Evolutionary conservation across 108 stramenopile genomes (phyloP).

Genomic region (Cyclotella sp.): DNA sequence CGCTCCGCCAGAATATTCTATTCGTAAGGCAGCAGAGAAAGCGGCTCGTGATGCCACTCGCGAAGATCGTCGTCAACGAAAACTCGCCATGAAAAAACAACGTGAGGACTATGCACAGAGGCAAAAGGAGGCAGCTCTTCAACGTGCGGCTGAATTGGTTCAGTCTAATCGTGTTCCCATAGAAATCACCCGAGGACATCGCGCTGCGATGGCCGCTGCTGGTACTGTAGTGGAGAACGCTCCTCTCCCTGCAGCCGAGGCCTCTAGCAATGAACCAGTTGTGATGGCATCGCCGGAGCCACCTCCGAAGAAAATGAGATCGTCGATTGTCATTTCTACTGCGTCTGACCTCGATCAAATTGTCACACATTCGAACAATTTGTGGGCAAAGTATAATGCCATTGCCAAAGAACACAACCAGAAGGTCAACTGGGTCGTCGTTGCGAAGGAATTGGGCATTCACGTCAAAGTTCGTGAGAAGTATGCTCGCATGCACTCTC

Average conservation of each 20-base stretch:
- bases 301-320: conserved; percentile 61
- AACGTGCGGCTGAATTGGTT: conserved; percentile 76
- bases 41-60: conserved; percentile 60
- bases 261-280: background rate
- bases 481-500: conserved; percentile 82
- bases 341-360: conserved; percentile 77
- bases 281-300: conserved; percentile 4
- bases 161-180: conserved; percentile 76
- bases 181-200: conserved; percentile 72
- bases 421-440: conserved; percentile 84
- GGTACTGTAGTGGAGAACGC: conserved; percentile 21
- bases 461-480: conserved; percentile 90
- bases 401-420: conserved; percentile 89
- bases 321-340: conserved; percentile 79
- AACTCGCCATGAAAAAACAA: conserved; percentile 62
- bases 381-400: conserved; percentile 89
- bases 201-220: conserved; percentile 35
- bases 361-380: conserved; percentile 78
- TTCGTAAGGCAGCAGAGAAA: conserved; percentile 65
- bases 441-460: conserved; percentile 83
- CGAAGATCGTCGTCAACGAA: conserved; percentile 66
- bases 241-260: conserved; percentile 4
- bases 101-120: conserved; percentile 70
- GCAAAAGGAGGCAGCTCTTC: conserved; percentile 78
- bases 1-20: conserved; percentile 16